Evolutionary conservation across 2,329 filamentous ascomycete genomes (phyloP).

Genomic region (Colletotrichum australisinense): DNA sequence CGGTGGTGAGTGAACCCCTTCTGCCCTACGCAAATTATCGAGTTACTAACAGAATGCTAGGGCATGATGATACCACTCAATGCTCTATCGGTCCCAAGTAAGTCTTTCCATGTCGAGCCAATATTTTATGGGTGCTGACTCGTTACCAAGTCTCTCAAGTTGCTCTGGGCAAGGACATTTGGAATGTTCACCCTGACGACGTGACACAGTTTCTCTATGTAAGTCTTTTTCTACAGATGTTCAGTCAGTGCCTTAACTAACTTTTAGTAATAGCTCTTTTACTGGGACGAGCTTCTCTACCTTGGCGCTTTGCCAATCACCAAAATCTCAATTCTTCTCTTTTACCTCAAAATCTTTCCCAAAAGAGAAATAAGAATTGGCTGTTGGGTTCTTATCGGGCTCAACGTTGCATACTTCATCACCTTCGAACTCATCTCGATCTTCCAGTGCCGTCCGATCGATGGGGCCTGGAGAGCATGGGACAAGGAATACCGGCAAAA

Average conservation of each 20-base stretch:
- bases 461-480: slow-evolving; percentile 40
- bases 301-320: slow-evolving; percentile 43
- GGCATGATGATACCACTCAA: slow-evolving; percentile 30
- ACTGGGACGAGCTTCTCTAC: slow-evolving; percentile 46
- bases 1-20: slow-evolving; percentile 42
- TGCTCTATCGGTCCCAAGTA: slow-evolving; percentile 19
- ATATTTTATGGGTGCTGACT: slow-evolving; percentile 24
- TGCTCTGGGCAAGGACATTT: slow-evolving; percentile 51
- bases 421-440: slow-evolving; percentile 45
- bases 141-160: slow-evolving; percentile 41
- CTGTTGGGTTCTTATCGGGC: slow-evolving; percentile 39
- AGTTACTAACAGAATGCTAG: slow-evolving; percentile 15
- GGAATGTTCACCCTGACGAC: slow-evolving; percentile 43
- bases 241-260: neutral
- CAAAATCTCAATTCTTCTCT: slow-evolving; percentile 46
- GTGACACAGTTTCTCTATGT: slow-evolving; percentile 46
- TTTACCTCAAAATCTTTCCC: slow-evolving; percentile 47
- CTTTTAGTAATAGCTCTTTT: slow-evolving; percentile 39
- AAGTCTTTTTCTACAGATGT: neutral
- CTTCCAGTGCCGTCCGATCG: slow-evolving; percentile 28
- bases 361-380: slow-evolving; percentile 42
- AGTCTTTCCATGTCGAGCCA: neutral
- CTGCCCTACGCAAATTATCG: neutral
- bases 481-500: slow-evolving; percentile 34
- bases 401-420: slow-evolving; percentile 39